A percentile compares a stretch with the other conserved stretches of the same genome.
Conservation (phyloP, 1,284 basidiomycete genomes). For the Clitocybe nebularis region DNA sequence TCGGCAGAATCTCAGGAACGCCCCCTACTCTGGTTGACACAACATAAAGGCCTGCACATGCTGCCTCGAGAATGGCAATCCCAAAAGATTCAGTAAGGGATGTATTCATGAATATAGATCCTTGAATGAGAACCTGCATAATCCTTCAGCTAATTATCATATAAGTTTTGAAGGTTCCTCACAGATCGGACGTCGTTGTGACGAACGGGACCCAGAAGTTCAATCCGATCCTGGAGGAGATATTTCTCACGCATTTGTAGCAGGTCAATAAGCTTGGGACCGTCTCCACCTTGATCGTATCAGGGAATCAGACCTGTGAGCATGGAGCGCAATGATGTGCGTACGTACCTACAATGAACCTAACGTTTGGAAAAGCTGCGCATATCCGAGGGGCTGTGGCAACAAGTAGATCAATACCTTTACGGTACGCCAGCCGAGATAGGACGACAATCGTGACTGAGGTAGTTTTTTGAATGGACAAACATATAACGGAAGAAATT, state of each 20-base stretch:
- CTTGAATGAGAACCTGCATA: slow-evolving; percentile 71
- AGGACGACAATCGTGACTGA: slow-evolving; percentile 91
- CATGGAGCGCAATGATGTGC: no score
- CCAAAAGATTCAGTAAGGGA: slow-evolving; percentile 97
- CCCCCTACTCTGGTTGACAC: slow-evolving; percentile 95
- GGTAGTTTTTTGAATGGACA: no score
- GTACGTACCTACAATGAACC: slow-evolving; percentile 79
- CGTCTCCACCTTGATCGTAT: slow-evolving; percentile 94
- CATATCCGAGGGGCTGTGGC: slow-evolving; percentile 91
- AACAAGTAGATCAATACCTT: slow-evolving; percentile 94
- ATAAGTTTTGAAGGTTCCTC: not conserved
- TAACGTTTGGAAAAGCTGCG: slow-evolving; percentile 75
- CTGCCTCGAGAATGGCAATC: slow-evolving; percentile 94
- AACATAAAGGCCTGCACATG: slow-evolving; percentile 90
- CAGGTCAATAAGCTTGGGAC: slow-evolving; percentile 92
- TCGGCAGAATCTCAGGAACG: slow-evolving; percentile 91
- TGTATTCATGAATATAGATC: slow-evolving; percentile 93
- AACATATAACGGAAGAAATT: no score
- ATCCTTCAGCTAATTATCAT: slow-evolving; percentile 1
- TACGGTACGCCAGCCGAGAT: slow-evolving; percentile 94
- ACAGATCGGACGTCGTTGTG: slow-evolving; percentile 81
- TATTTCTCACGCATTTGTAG: slow-evolving; percentile 95
- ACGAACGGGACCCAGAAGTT: slow-evolving; percentile 79
- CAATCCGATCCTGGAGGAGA: slow-evolving; percentile 86
- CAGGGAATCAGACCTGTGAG: no score